Conservation (phyloP, 371 early-diverging fungal species). For the Phascolomyces articulosus region DNA sequence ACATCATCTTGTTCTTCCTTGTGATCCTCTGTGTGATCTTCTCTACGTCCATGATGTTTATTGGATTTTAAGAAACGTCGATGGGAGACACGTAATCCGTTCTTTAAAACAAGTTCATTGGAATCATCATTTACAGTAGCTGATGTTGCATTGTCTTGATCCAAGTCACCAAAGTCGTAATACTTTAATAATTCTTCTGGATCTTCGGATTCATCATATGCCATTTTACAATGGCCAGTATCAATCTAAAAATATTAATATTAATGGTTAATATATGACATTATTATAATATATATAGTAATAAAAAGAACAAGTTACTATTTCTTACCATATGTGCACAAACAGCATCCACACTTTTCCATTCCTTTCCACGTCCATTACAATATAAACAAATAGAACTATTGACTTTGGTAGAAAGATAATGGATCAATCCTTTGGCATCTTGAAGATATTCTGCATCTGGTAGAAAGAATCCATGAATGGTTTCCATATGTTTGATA, state of each 20-base stretch:
- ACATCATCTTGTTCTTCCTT: constrained; percentile 1
- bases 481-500: constrained; percentile 87
- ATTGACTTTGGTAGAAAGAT: constrained; percentile 90
- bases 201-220: constrained; percentile 90
- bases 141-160: constrained; percentile 12
- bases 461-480: constrained; percentile 95
- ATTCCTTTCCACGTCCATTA: constrained; percentile 86
- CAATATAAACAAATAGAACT: constrained; percentile 94
- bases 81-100: constrained; percentile 85
- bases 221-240: constrained; percentile 94
- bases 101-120: constrained; percentile 79
- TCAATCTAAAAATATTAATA: constrained; percentile 54
- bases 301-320: no score
- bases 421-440: constrained; percentile 82
- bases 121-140: constrained; percentile 30
- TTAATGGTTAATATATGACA: no score
- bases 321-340: constrained; percentile 92
- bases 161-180: constrained; percentile 78
- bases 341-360: constrained; percentile 87
- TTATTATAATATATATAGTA: neutral
- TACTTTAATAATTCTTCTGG: constrained; percentile 86
- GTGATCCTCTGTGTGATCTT: constrained; percentile 3
- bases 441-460: constrained; percentile 92
- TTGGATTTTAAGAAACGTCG: constrained; percentile 79
- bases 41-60: constrained; percentile 60